Evolutionary conservation across 2,329 filamentous ascomycete genomes (phyloP), one percentile per base, ranked within the genome.

Genomic region (Neonectria coccinea): DNA sequence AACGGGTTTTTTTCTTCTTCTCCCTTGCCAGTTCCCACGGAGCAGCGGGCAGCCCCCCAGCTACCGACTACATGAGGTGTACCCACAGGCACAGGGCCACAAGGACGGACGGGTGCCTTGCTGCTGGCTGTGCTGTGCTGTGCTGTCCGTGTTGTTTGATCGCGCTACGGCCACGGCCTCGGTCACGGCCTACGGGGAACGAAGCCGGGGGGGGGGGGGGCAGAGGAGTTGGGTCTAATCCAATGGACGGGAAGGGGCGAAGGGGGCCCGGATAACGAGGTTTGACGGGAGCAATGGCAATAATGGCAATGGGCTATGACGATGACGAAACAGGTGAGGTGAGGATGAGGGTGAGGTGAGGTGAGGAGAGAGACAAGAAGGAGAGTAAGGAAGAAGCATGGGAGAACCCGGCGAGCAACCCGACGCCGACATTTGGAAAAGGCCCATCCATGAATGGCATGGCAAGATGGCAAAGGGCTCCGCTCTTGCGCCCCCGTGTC

Each of bases 21-120:
- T 56, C 27, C 55, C 61, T 64, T 56, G 50, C 59, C 44, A 53
- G 52, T 48, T 65, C 36, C 56, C 44, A 60, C 60, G 57, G 64
- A 42, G 64, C 65, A 59, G 36, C 31, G 56, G 29, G n/a, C 48
- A 54, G 52, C 47, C 44, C 53, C 45, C 45, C 45, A 65, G 59
- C 56, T 57, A 59, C 56, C 56, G 55, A 67, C 62, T 59, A 59
- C 64, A 64, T 65, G 53, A 63, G 56, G 42, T 59, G 68, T 73
- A 71, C 61, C 71, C 68, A 73, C 71, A 62, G 62, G 14, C 36
- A n/a, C 36, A 39, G 36, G 36, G 68, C 39, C n/a, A 42, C 39
- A 42, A 61, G 69, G 56, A 69, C 71, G 68, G 67, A 69, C 71
- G 68, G 67, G 71, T 72, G 69, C 69, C 63, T 72, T 56, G 56